Base-by-base conservation (phyloP, 352 stramenopile species). In the Globisporangium viniferum region DNA sequence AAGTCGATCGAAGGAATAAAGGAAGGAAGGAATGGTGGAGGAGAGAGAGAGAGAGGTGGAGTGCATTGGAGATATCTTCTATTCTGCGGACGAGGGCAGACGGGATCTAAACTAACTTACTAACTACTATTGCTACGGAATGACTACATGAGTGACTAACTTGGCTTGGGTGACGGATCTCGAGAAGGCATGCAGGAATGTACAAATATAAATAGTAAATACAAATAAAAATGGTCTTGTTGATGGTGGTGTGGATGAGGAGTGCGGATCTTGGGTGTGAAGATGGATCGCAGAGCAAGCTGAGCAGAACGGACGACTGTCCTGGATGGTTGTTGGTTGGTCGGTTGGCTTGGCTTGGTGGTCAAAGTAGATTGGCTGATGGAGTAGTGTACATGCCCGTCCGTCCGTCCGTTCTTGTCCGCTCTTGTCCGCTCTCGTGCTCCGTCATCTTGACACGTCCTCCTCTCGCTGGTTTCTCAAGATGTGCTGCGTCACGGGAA, bases 181-280 rank as follows among this genome's bases (percentile, higher is more conserved):
- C 49, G 31, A 55, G 29, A n/a, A 22, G 44, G 44, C 9, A 49
- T 62, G 57, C 57, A 62, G 20, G 33, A 62, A 62, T 62, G 57
- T 58, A 58, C 51, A 58, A 49, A 62, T 41, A 62, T 62, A 62
- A 62, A 62, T 62, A 62, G 57, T 62, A 62, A 62, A 62, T 62
- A 62, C 29, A 31, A 22, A 36, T 60, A 44, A 41, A 49, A 44
- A 56, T 31, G 9, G 18, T 48, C 31, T 29, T 24, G 57, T 51
- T 24, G 31, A 10, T 24, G 57, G 14, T 14, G n/a, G 36, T 24
- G 10, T 27, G 56, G 33, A 20, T 14, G 18, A 35, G 33, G 4
- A 31, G 18, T 27, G 20, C 12, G 31, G 10, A 36, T 20, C 33
- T 33, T 46, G 56, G 29, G 35, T 10, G 36, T 44, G 36, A 6